Evolutionary conservation across 148 eudicot genomes (phyloP).

Genomic region (Diospyros lotus): DNA sequence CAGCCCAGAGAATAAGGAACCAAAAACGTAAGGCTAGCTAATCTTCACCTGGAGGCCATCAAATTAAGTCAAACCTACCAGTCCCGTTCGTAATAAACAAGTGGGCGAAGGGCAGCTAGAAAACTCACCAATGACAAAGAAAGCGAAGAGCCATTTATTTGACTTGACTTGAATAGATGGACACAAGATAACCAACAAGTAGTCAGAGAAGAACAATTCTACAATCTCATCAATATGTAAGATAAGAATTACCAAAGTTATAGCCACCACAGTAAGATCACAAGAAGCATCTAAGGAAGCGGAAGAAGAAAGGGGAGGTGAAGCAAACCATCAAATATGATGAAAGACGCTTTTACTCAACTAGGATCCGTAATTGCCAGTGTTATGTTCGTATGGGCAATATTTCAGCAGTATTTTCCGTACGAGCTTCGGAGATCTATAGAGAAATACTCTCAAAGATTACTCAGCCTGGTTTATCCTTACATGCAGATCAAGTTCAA

Average conservation of each 20-base stretch:
- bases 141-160: neutral
- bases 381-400: conserved; percentile 32
- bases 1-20: no score
- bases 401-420: conserved; percentile 32
- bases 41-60: no score
- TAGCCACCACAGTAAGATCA: neutral
- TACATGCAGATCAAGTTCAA: conserved; percentile 29
- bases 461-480: conserved; percentile 21
- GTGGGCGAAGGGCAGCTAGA: neutral
- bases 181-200: neutral
- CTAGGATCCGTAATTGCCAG: conserved; percentile 25
- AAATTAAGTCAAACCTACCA: conserved; percentile 1
- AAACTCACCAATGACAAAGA: neutral
- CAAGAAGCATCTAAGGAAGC: neutral
- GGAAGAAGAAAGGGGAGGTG: neutral
- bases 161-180: neutral
- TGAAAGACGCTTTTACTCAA: conserved; percentile 7
- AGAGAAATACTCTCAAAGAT: conserved; percentile 8
- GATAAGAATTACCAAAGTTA: neutral
- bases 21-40: no score
- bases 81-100: neutral
- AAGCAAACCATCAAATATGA: neutral
- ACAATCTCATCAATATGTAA: neutral
- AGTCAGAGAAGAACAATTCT: neutral
- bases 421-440: neutral